phyloP scores from a whole-genome alignment of 1,139 yeast species.

The Geotrichum armillariae region DNA sequence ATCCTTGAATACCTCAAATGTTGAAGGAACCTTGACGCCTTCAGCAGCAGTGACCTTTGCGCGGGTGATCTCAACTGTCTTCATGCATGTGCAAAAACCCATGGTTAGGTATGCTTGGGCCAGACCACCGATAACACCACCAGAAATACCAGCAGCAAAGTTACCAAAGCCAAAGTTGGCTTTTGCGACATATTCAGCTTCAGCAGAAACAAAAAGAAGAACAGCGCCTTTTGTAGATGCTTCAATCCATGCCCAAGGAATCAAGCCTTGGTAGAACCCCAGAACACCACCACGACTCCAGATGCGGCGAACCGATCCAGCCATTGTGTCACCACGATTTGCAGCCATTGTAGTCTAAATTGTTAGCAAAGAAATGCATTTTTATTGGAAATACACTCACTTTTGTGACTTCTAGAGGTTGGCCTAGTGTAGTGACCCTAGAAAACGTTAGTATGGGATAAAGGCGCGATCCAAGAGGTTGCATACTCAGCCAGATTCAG shows the following conservation, averaged over 20 bases:
- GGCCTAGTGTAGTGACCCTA: conserved; percentile 84
- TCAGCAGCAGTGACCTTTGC: conserved; percentile 51
- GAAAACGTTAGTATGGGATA: not conserved
- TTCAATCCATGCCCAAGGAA: conserved; percentile 99
- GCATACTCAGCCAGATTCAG: conserved; percentile 72
- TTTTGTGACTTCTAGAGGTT: conserved; percentile 91
- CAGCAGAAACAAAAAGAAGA: conserved; percentile 88
- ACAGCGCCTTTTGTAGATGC: conserved; percentile 99
- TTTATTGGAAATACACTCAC: not conserved
- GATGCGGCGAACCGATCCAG: conserved; percentile 69
- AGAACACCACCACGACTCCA: conserved; percentile 91
- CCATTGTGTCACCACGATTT: conserved; percentile 68
- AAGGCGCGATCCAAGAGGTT: not conserved
- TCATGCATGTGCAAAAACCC: conserved; percentile 98
- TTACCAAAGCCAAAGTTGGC: conserved; percentile 59
- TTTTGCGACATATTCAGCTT: conserved; percentile 78
- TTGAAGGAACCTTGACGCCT: conserved; percentile 56
- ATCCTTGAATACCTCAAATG: conserved; percentile 83
- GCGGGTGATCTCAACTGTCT: conserved; percentile 95
- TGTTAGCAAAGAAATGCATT: not conserved
- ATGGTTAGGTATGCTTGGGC: conserved; percentile 95
- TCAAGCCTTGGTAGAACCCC: conserved; percentile 95
- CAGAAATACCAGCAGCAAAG: conserved; percentile 86
- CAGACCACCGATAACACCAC: conserved; percentile 94
- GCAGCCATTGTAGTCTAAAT: conserved; percentile 93